Evolutionary conservation across 495 filamentous ascomycete species (phyloP).

Genomic region (Penicillium tannophilum): DNA sequence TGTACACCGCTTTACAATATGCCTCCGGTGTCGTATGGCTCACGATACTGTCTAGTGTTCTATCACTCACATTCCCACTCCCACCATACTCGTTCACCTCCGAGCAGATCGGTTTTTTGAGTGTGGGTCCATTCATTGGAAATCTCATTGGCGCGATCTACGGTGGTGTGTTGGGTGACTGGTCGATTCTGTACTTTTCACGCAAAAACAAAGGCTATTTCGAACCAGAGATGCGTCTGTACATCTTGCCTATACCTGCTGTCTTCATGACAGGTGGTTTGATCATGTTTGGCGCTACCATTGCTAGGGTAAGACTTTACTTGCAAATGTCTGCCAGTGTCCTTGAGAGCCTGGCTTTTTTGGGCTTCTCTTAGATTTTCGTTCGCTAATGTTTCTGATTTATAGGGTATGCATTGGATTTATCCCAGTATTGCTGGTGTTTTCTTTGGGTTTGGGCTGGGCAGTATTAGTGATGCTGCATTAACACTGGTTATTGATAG

Average conservation of each 20-base stretch:
- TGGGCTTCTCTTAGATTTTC: not conserved
- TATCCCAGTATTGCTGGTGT: slow-evolving; percentile 33
- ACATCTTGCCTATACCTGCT: slow-evolving; percentile 38
- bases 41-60: slow-evolving; percentile 34
- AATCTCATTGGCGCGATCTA: slow-evolving; percentile 40
- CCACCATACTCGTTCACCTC: slow-evolving; percentile 47
- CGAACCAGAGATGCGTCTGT: slow-evolving; percentile 49
- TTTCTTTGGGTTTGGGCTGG: slow-evolving; percentile 38
- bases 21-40: slow-evolving; percentile 40
- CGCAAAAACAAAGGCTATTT: slow-evolving; percentile 43
- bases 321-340: not conserved
- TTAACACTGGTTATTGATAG: slow-evolving; percentile 42
- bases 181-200: slow-evolving; percentile 39
- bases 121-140: slow-evolving; percentile 43
- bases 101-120: slow-evolving; percentile 42
- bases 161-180: slow-evolving; percentile 43
- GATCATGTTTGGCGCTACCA: slow-evolving; percentile 40
- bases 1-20: slow-evolving; percentile 42
- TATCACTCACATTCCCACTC: slow-evolving; percentile 35
- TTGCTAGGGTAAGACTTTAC: slow-evolving; percentile 26
- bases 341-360: too few species aligned
- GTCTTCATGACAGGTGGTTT: slow-evolving; percentile 31
- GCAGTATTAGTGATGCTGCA: slow-evolving; percentile 35
- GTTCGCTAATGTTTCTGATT: not conserved
- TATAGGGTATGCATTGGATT: slow-evolving; percentile 43